These are phyloP conservation scores for Colletotrichum melonis DNA, from an alignment of 2,329 filamentous ascomycete species.

Conservation along the genomic window DNA sequence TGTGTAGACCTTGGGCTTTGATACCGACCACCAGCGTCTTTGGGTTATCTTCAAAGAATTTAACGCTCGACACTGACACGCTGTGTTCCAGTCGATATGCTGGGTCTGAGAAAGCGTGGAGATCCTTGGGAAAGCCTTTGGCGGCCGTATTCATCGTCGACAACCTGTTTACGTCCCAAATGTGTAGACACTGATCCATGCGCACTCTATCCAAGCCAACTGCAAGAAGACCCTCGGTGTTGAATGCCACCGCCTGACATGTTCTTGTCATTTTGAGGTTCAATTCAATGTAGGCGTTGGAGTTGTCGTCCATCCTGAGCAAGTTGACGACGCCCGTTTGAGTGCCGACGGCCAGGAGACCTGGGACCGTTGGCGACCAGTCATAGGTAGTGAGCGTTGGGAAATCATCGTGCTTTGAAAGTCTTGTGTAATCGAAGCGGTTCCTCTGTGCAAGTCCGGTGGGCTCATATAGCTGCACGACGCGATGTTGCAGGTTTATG, in stretches of 20 bases:
- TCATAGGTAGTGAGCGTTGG: constrained; percentile 74
- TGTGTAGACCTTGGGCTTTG: constrained; percentile 77
- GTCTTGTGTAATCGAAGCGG: constrained; percentile 67
- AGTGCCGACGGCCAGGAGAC: constrained; percentile 80
- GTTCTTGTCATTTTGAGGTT: constrained; percentile 80
- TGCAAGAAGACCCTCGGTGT: constrained; percentile 76
- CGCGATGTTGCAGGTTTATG: constrained; percentile 72
- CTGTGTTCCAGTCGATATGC: constrained; percentile 70
- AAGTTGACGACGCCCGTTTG: constrained; percentile 81
- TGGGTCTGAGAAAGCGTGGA: constrained; percentile 65
- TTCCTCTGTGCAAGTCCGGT: constrained; percentile 68
- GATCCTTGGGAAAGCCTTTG: constrained; percentile 62
- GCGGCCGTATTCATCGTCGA: constrained; percentile 59
- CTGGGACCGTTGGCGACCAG: constrained; percentile 72
- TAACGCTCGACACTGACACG: constrained; percentile 83
- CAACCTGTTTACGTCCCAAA: constrained; percentile 80
- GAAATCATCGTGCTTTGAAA: constrained; percentile 71
- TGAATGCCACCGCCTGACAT: constrained; percentile 86
- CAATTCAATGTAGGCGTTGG: constrained; percentile 73
- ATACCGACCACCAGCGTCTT: constrained; percentile 81
- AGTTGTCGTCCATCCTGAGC: constrained; percentile 77
- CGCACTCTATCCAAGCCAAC: constrained; percentile 84
- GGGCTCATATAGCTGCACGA: constrained; percentile 72
- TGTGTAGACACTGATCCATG: constrained; percentile 84
- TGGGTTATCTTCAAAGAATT: constrained; percentile 83